Evolutionary conservation across 352 stramenopile genomes (phyloP), one percentile per base, ranked within the genome.

Genomic region (Pythium grandisporangium): DNA sequence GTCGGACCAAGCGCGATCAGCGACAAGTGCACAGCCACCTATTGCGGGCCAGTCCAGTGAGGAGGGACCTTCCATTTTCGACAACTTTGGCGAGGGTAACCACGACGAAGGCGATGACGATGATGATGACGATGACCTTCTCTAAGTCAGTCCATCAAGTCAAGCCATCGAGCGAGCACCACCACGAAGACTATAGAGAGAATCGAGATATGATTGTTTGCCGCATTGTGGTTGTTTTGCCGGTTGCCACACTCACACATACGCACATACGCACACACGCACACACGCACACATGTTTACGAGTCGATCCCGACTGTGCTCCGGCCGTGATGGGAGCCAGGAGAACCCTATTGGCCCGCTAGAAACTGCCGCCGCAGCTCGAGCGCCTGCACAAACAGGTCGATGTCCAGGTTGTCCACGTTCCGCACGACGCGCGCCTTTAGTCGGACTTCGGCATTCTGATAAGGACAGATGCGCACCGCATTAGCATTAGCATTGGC

Each of bases 401-500:
- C 65, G 6, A 89, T 80, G 45, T 93, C 79, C 38, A 93, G 55
- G 19, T 63, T 80, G 43, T 89, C 74, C 27, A 93, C 79, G 38
- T 90, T 89, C 22, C 79, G 72, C 12, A 57, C 58, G 10, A 93
- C 72, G 4, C 76, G 63, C 19, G 74, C 79, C n/a, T 74, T 61
- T 19, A 93, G 44, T 48, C 64, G 76, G 22, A 88, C 53, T 42
- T 89, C 56, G 4, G 42, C 43, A 26, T 52, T 37, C 16, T 48
- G 49, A 19, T 32, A 19, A 36, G 14, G 8, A 22, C 27, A 17
- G 27, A 17, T 27, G 5, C 27, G 7, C 33, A 38, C 33, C 33
- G 33, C 37, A 30, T 8, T 16, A 7, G 38, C n/a, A n/a, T n/a
- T n/a, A n/a, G n/a, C n/a, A n/a, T n/a, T n/a, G n/a, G n/a, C n/a